These are phyloP conservation scores for Cyclotella atomus DNA, from an alignment of 108 stramenopile species.

Conservation along the genomic window DNA sequence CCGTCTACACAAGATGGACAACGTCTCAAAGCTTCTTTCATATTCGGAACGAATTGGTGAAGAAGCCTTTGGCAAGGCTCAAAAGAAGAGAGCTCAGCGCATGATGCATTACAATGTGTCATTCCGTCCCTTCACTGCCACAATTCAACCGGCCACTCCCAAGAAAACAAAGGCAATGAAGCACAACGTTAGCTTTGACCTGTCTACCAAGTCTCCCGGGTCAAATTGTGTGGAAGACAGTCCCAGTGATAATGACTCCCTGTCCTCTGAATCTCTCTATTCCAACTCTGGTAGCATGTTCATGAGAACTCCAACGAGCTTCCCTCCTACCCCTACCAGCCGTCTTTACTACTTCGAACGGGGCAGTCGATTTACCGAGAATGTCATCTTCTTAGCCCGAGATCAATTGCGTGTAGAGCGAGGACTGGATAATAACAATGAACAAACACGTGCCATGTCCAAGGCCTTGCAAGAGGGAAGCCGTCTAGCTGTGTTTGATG, in stretches of 20 bases:
- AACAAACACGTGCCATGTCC: slow-evolving; percentile 88
- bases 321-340: slow-evolving; percentile 93
- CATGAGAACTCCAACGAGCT: slow-evolving; percentile 97
- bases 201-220: slow-evolving; percentile 5
- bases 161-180: slow-evolving; percentile 23
- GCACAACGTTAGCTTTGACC: slow-evolving; percentile 36
- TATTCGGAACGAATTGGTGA: slow-evolving; percentile 77
- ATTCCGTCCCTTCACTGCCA: slow-evolving; percentile 86
- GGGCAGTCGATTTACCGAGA: slow-evolving; percentile 86
- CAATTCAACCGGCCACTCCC: slow-evolving; percentile 57
- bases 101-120: slow-evolving; percentile 92
- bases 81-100: slow-evolving; percentile 75
- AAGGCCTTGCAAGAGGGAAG: slow-evolving; percentile 74
- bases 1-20: slow-evolving; percentile 73
- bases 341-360: slow-evolving; percentile 86
- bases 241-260: slow-evolving; percentile 36
- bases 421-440: slow-evolving; percentile 75
- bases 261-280: slow-evolving; percentile 53
- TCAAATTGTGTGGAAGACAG: slow-evolving; percentile 4
- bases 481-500: slow-evolving; percentile 91
- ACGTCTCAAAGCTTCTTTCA: slow-evolving; percentile 67
- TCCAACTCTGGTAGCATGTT: slow-evolving; percentile 65
- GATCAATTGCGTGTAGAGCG: slow-evolving; percentile 91
- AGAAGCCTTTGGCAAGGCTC: slow-evolving; percentile 57
- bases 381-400: slow-evolving; percentile 92